phyloP scores from a whole-genome alignment of 2,329 filamentous ascomycete species.

The Periconia sp. region DNA sequence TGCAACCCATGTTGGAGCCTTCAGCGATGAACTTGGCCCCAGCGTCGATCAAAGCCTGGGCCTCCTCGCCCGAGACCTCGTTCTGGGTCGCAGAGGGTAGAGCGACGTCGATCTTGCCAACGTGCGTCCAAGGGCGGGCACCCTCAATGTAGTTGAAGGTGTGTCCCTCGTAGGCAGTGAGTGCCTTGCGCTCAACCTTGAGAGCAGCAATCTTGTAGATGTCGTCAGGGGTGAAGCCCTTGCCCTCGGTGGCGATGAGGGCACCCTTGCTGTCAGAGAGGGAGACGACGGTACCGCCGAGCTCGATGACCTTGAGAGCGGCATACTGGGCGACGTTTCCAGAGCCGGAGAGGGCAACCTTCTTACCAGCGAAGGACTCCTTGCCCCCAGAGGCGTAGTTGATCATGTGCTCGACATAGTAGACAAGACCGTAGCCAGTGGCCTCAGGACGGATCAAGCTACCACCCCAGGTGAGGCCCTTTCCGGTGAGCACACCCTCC shows the following conservation, averaged over 20 bases:
- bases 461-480: slow-evolving; percentile 92
- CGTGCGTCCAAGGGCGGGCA: slow-evolving; percentile 88
- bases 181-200: slow-evolving; percentile 85
- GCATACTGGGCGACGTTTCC: slow-evolving; percentile 99
- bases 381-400: slow-evolving; percentile 78
- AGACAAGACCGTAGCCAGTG: slow-evolving; percentile 94
- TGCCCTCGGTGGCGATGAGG: slow-evolving; percentile 74
- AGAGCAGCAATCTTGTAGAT: slow-evolving; percentile 79
- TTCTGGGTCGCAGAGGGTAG: slow-evolving; percentile 97
- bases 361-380: slow-evolving; percentile 87
- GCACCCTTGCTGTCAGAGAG: slow-evolving; percentile 91
- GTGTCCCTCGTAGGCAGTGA: slow-evolving; percentile 72
- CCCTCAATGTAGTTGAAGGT: slow-evolving; percentile 87
- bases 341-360: slow-evolving; percentile 92
- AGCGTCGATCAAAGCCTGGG: slow-evolving; percentile 75
- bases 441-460: slow-evolving; percentile 94
- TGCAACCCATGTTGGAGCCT: slow-evolving; percentile 99
- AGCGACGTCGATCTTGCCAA: slow-evolving; percentile 86
- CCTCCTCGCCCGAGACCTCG: slow-evolving; percentile 93
- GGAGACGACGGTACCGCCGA: slow-evolving; percentile 89
- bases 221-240: slow-evolving; percentile 78
- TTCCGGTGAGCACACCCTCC: slow-evolving; percentile 96
- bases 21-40: slow-evolving; percentile 90
- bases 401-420: slow-evolving; percentile 65
- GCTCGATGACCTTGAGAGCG: slow-evolving; percentile 93